Percentiles rank a stretch among this genome's conserved stretches.
Evolutionary conservation across 2,329 filamentous ascomycete species (phyloP).

Genomic region (Akanthomyces muscarius): DNA sequence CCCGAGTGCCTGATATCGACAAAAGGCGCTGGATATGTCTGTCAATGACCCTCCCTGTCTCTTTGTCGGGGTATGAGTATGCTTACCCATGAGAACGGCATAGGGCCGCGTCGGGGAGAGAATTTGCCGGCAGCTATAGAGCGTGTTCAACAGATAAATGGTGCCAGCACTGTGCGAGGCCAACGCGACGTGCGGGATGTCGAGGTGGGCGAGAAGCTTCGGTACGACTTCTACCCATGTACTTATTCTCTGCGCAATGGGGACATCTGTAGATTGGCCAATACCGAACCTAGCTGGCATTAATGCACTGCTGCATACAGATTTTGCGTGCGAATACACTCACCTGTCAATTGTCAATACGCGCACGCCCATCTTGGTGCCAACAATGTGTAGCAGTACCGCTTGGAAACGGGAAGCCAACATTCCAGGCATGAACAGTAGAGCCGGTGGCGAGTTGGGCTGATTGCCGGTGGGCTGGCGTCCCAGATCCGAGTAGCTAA

Average conservation of each 20-base stretch:
- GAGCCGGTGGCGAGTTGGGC: constrained; percentile 21
- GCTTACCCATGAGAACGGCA: constrained; percentile 21
- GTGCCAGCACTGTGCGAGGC: constrained; percentile 30
- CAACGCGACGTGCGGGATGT: constrained; percentile 28
- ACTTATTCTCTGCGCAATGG: constrained; percentile 19
- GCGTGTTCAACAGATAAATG: constrained; percentile 29
- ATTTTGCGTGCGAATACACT: not conserved
- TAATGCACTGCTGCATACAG: not conserved
- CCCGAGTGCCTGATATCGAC: constrained; percentile 15
- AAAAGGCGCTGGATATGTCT: constrained; percentile 13
- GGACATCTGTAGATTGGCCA: constrained; percentile 24
- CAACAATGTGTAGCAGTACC: constrained; percentile 30
- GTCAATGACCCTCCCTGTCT: not conserved
- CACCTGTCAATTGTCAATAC: constrained; percentile 30
- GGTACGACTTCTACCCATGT: constrained; percentile 29
- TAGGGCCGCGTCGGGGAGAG: constrained; percentile 25
- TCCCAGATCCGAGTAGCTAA: constrained; percentile 28
- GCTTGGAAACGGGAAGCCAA: constrained; percentile 26
- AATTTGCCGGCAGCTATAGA: constrained; percentile 26
- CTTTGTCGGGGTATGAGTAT: not conserved
- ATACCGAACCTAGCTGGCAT: constrained; percentile 24
- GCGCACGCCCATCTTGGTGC: constrained; percentile 28
- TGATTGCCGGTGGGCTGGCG: not conserved
- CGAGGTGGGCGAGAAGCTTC: constrained; percentile 31
- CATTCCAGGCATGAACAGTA: constrained; percentile 30